Conservation (phyloP, 2,329 filamentous ascomycete genomes). For the Pseudogymnoascus sp. region DNA sequence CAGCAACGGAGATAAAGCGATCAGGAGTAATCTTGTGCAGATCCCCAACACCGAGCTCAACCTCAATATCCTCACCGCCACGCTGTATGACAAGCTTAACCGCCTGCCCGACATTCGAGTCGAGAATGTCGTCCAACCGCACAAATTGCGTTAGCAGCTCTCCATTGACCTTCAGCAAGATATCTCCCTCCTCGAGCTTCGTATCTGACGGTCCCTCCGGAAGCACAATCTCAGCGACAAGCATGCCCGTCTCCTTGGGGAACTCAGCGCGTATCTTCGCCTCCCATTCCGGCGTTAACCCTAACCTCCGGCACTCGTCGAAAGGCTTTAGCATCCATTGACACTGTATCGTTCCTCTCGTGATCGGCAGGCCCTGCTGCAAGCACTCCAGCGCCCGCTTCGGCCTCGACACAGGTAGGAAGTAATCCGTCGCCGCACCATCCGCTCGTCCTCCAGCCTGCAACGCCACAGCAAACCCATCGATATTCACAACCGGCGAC, state of each 20-base stretch:
- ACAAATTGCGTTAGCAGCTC: slow-evolving; percentile 92
- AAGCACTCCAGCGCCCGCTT: slow-evolving; percentile 81
- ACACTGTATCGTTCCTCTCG: slow-evolving; percentile 94
- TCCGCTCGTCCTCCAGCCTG: slow-evolving; percentile 92
- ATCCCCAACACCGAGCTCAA: slow-evolving; percentile 79
- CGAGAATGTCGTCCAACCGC: slow-evolving; percentile 81
- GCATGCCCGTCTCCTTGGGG: slow-evolving; percentile 91
- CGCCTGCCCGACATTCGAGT: slow-evolving; percentile 74
- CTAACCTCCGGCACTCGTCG: slow-evolving; percentile 87
- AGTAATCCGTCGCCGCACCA: slow-evolving; percentile 95
- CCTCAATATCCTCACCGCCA: slow-evolving; percentile 78
- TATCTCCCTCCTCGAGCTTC: slow-evolving; percentile 89
- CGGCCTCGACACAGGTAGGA: slow-evolving; percentile 86
- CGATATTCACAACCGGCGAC: slow-evolving; percentile 92
- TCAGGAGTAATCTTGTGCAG: slow-evolving; percentile 93
- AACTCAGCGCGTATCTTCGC: slow-evolving; percentile 74
- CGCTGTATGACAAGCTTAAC: slow-evolving; percentile 79
- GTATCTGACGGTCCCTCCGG: slow-evolving; percentile 80
- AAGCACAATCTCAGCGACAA: slow-evolving; percentile 91
- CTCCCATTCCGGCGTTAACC: slow-evolving; percentile 80
- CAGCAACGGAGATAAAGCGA: slow-evolving; percentile 88
- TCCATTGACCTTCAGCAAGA: slow-evolving; percentile 86
- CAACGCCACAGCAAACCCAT: slow-evolving; percentile 83
- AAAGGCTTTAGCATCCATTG: slow-evolving; percentile 97
- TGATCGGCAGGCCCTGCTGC: slow-evolving; percentile 65